Conservation (phyloP, 2,329 filamentous ascomycete genomes). For the Beauveria bassiana region DNA sequence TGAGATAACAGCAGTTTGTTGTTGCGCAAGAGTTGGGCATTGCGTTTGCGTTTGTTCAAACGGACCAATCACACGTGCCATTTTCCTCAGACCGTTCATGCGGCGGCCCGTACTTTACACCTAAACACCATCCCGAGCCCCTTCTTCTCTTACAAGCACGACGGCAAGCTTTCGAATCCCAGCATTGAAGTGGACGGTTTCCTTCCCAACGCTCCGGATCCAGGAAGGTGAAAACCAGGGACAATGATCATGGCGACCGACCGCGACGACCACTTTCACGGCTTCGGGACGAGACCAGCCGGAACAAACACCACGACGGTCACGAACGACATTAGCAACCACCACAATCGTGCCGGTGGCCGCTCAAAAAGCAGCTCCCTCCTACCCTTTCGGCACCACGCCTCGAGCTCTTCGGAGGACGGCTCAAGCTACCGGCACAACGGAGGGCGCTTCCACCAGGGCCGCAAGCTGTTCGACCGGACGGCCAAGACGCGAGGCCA, state of each 20-base stretch:
- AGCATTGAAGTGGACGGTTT: not conserved
- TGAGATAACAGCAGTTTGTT: not conserved
- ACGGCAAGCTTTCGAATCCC: no score
- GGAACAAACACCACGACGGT: constrained; percentile 4
- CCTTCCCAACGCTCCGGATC: not conserved
- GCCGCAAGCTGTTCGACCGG: constrained; percentile 9
- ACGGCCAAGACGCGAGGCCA: not conserved
- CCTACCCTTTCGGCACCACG: constrained; percentile 1
- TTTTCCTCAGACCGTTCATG: not conserved
- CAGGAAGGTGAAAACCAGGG: not conserved
- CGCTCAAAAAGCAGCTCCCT: constrained; percentile 1
- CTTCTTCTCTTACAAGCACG: not conserved
- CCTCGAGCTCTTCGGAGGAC: constrained; percentile 5
- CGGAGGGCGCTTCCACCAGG: not conserved
- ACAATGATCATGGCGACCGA: not conserved
- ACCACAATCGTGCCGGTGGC: not conserved
- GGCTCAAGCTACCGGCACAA: not conserved
- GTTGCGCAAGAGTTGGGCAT: not conserved
- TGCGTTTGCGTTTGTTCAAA: constrained; percentile 1
- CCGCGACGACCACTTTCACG: not conserved
- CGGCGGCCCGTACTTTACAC: not conserved
- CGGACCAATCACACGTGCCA: not conserved
- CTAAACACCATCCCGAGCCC: not conserved
- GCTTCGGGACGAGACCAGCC: not conserved
- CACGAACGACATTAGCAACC: not conserved